These are phyloP conservation scores for Bjerkandera adusta DNA, from an alignment of 1,284 basidiomycete species.

Conservation along the genomic window DNA sequence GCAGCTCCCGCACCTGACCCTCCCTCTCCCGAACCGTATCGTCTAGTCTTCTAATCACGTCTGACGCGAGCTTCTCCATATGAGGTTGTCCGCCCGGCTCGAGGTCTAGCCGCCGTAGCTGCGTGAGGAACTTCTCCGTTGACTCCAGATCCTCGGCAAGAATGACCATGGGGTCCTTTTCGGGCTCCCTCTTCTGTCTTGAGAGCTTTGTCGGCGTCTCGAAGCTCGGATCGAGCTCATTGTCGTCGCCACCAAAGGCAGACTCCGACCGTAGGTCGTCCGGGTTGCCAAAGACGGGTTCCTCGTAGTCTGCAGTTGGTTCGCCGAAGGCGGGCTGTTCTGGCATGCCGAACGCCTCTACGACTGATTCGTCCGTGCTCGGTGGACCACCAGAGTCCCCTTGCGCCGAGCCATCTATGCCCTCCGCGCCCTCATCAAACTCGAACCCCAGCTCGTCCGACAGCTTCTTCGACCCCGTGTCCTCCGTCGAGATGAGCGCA, in stretches of 20 bases:
- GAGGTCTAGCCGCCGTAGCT: conserved; percentile 65
- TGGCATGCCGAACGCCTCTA: conserved; percentile 14
- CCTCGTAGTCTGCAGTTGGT: background rate
- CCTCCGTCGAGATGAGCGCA: conserved; percentile 81
- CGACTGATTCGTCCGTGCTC: conserved; percentile 3
- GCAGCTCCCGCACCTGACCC: conserved; percentile 70
- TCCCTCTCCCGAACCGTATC: conserved; percentile 74
- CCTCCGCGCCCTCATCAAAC: conserved; percentile 82
- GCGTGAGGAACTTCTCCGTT: conserved; percentile 72
- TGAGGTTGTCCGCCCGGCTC: conserved; percentile 49
- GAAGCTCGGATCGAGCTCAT: conserved; percentile 43
- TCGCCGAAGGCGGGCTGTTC: too few relatives aligned
- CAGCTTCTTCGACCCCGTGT: conserved; percentile 61
- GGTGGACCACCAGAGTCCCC: conserved; percentile 11
- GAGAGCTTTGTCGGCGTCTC: conserved; percentile 33
- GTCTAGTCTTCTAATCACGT: conserved; percentile 73
- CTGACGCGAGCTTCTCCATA: conserved; percentile 70
- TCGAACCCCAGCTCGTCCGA: conserved; percentile 86
- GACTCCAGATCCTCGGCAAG: conserved; percentile 71
- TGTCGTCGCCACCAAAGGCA: conserved; percentile 26
- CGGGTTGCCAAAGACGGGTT: background rate
- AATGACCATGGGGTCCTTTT: conserved; percentile 68
- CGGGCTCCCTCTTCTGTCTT: conserved; percentile 33
- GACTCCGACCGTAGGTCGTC: conserved; percentile 16
- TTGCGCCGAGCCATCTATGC: conserved; percentile 55